phyloP scores from a whole-genome alignment of 2,329 filamentous ascomycete species.

The Grosmannia clavigera region DNA sequence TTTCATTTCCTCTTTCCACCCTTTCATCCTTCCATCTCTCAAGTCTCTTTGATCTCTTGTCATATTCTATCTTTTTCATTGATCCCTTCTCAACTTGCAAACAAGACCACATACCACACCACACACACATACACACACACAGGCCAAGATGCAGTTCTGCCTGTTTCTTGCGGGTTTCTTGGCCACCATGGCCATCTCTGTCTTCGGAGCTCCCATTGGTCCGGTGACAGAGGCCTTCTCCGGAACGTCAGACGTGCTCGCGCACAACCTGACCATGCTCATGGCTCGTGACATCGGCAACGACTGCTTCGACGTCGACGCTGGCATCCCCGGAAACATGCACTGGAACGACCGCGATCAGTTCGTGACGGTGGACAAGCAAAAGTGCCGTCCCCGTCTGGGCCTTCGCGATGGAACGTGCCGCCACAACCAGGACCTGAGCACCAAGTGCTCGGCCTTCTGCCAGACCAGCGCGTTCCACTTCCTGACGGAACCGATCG shows the following conservation, averaged over 20 bases:
- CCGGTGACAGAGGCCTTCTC: not conserved
- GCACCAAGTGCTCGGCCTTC: slow-evolving; percentile 4
- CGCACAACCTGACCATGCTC: not conserved
- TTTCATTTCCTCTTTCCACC: too few relatives aligned
- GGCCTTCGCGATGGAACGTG: slow-evolving; percentile 4
- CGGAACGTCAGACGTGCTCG: not conserved
- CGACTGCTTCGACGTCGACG: slow-evolving; percentile 8
- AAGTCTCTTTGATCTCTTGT: too few relatives aligned
- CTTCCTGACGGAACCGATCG: slow-evolving; percentile 2
- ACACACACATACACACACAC: not conserved
- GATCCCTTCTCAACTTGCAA: too few relatives aligned
- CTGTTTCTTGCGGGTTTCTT: not conserved
- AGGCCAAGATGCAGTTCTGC: not conserved
- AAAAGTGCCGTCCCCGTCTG: slow-evolving; percentile 2
- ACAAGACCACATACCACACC: too few relatives aligned
- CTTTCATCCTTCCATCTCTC: too few relatives aligned
- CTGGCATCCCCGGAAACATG: slow-evolving; percentile 5
- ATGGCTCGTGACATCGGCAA: not conserved
- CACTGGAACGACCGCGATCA: slow-evolving; percentile 9
- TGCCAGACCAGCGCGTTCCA: slow-evolving; percentile 8
- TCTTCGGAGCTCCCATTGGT: not conserved
- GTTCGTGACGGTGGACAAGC: slow-evolving; percentile 6
- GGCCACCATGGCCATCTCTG: not conserved
- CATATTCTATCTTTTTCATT: too few relatives aligned
- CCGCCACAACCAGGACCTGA: slow-evolving; percentile 7